Evolutionary conservation across 805 yeast genomes (phyloP), one percentile per base, ranked within the genome.

Genomic region (Wickerhamiella brachini): DNA sequence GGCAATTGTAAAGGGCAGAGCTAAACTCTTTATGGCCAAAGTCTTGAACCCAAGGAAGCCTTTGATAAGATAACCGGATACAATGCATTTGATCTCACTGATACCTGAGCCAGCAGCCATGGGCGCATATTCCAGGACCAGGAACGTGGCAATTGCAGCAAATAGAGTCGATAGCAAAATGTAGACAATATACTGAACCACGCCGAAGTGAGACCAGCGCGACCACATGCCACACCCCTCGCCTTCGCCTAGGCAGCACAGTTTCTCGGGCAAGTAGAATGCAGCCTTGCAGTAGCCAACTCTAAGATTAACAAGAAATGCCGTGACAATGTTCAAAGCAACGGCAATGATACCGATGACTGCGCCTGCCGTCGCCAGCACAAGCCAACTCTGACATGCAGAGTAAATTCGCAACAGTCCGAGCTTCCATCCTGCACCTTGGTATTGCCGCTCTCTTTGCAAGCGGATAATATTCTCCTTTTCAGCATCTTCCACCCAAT

Each of bases 61-160:
- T 23, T 79, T 75, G 70, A 84, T 75, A 24, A 76, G 78, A 64
- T 89, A 94, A 0, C 99, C 99, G 0, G 94, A 81, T 0, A 89
- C 86, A 55, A 93, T 88, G 63, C 93, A 85, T 67, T 94, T 93
- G 63, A 93, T 90, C 66, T 93, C 99, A 15, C 97, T 84, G 48
- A 93, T 94, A 0, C 99, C 99, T 6, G 95, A 85, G 0, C 99
- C 99, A 1, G 97, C 94, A 1, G 98, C 97, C 49, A 81, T 73
- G 1, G 95, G 95, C 0, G 95, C 89, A 57, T 78, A 80, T 13
- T 65, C 64, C 56, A 78, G 72, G 45, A 94, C 95, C 37, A 88
- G 62, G 13, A 73, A 62, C 0, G 90, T 86, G 1, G 95, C 81
- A 10, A 73, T 57, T 8, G 73, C 64, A 2, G 93, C 84, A 58